Evolutionary conservation across 345 rosid species (phyloP).

Genomic region (Murraya koenigii): DNA sequence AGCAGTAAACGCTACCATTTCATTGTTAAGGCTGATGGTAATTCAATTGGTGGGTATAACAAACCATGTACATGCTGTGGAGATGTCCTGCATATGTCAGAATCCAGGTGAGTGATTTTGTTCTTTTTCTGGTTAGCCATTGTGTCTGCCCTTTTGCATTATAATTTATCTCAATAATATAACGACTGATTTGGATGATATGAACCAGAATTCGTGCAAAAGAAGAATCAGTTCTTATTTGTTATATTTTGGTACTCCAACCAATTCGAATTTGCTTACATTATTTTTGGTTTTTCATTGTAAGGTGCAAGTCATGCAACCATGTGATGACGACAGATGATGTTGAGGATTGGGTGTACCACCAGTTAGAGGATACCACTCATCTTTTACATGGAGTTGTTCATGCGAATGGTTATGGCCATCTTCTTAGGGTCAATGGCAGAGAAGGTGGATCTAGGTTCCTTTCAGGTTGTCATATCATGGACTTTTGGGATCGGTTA

Average conservation of each 20-base stretch:
- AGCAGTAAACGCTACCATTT: constrained; percentile 71
- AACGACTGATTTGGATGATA: not conserved
- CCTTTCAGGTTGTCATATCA: constrained; percentile 60
- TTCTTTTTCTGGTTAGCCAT: not conserved
- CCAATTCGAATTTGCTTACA: not conserved
- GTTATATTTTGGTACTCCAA: not conserved
- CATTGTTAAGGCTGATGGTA: constrained; percentile 59
- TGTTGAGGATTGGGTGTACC: constrained; percentile 59
- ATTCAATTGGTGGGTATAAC: constrained; percentile 49
- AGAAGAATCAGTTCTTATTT: not conserved
- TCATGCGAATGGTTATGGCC: constrained; percentile 69
- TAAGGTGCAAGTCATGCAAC: constrained; percentile 56
- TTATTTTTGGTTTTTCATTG: constrained; percentile 2
- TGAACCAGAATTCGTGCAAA: not conserved
- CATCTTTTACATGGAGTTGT: constrained; percentile 71
- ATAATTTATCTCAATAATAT: not conserved
- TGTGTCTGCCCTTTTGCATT: not conserved
- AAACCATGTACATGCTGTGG: constrained; percentile 60
- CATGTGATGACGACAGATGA: constrained; percentile 43
- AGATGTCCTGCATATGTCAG: constrained; percentile 44
- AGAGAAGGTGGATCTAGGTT: constrained; percentile 68
- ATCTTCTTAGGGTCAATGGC: constrained; percentile 72
- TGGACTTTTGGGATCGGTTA: constrained; percentile 74
- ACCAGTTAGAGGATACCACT: constrained; percentile 59
- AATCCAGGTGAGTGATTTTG: constrained; percentile 40